A percentile compares a stretch with the other conserved stretches of the same genome.
phyloP scores from a whole-genome alignment of 2,329 filamentous ascomycete genomes.

The Acarospora socialis region DNA sequence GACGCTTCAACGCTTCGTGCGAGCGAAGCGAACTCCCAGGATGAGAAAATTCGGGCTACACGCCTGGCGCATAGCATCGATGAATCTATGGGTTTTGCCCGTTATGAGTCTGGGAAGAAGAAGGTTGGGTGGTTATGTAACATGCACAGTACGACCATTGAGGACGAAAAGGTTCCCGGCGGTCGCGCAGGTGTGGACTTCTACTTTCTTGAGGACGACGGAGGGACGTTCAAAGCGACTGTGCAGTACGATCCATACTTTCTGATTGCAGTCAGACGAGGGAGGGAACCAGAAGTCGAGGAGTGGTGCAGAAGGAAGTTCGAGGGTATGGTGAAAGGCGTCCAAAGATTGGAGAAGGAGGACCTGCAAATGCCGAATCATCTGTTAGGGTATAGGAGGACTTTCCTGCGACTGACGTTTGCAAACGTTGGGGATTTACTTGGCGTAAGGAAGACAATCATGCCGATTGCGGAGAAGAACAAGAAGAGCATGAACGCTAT shows the following conservation, averaged over 20 bases:
- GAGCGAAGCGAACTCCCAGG: conserved; percentile 73
- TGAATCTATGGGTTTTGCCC: conserved; percentile 83
- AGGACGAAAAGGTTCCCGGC: conserved; percentile 70
- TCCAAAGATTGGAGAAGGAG: conserved; percentile 74
- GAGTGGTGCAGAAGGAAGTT: conserved; percentile 75
- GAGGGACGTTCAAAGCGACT: conserved; percentile 86
- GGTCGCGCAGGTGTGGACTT: conserved; percentile 87
- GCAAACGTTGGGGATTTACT: conserved; percentile 76
- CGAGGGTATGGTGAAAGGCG: conserved; percentile 67
- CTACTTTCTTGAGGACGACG: conserved; percentile 88
- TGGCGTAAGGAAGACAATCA: conserved; percentile 67
- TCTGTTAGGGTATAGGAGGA: conserved; percentile 75
- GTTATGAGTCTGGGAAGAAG: conserved; percentile 77
- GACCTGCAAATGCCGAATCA: conserved; percentile 93
- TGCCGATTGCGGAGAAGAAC: conserved; percentile 90
- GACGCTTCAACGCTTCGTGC: conserved; percentile 58
- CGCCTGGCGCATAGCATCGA: conserved; percentile 79
- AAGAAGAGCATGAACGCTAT: conserved; percentile 92
- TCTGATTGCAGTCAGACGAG: conserved; percentile 74
- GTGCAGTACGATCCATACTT: conserved; percentile 97
- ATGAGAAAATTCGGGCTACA: conserved; percentile 82
- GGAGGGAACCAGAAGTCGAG: conserved; percentile 82
- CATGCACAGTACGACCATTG: conserved; percentile 73
- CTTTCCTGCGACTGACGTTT: conserved; percentile 76
- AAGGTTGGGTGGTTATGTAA: conserved; percentile 90